These are phyloP conservation scores for Asterella californica DNA, from an alignment of 225 moss, liverwort and hornwort genomes.

Conservation along the genomic window DNA sequence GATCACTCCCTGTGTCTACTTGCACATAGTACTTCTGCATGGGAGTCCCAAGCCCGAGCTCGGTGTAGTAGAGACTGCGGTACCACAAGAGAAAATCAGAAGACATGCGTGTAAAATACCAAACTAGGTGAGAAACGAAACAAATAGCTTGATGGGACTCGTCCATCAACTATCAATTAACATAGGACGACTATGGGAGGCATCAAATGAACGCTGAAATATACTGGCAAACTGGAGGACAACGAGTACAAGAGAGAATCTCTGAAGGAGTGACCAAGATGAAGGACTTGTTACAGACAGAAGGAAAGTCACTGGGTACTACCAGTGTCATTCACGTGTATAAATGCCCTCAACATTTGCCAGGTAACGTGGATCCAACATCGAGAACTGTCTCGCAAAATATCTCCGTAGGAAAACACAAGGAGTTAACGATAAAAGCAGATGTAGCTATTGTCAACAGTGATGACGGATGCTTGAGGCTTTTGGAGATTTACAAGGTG, in stretches of 20 bases:
- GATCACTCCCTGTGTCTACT: constrained; percentile 95
- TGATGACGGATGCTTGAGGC: not conserved
- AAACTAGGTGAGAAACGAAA: not conserved
- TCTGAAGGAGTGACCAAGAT: not conserved
- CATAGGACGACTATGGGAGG: not conserved
- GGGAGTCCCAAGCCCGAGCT: constrained; percentile 70
- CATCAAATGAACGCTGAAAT: not conserved
- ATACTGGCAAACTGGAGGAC: not conserved
- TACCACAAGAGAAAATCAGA: constrained; percentile 3
- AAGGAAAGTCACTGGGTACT: not conserved
- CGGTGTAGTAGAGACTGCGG: constrained; percentile 79
- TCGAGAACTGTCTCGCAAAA: not conserved
- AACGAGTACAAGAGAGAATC: too few relatives aligned
- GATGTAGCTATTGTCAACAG: not conserved
- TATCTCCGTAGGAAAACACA: not conserved
- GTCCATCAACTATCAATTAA: not conserved
- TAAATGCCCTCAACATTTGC: not conserved
- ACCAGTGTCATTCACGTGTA: not conserved
- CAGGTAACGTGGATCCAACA: not conserved
- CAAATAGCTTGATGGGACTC: not conserved
- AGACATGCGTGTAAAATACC: not conserved
- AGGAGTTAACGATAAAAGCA: not conserved
- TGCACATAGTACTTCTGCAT: constrained; percentile 64
- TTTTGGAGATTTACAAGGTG: not conserved
- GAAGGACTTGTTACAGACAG: not conserved